phyloP scores from a whole-genome alignment of 2,329 filamentous ascomycete species.

The Pyrenochaeta sp. region DNA sequence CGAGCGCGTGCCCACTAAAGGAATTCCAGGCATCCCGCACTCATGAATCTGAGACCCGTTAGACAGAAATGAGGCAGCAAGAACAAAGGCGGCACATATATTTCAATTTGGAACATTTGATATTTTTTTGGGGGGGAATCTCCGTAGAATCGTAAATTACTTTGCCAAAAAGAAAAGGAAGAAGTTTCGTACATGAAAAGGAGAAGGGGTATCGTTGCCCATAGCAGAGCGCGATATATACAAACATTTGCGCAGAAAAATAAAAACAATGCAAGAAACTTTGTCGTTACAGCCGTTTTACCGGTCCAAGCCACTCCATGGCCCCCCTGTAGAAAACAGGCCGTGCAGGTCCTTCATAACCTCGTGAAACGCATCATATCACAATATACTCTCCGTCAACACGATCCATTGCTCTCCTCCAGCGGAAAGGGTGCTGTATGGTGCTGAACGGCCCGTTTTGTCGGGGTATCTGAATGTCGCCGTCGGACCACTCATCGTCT shows the following conservation, averaged over 20 bases:
- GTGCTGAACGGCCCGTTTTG: conserved; percentile 33
- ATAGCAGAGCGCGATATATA: conserved; percentile 12
- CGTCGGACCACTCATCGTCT: conserved; percentile 51
- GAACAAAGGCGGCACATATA: no score
- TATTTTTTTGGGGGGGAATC: no score
- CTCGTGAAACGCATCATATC: conserved; percentile 41
- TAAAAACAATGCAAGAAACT: not conserved
- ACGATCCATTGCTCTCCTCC: conserved; percentile 61
- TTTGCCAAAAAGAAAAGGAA: no score
- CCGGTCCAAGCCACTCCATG: not conserved
- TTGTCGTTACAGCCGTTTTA: not conserved
- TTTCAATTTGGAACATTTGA: no score
- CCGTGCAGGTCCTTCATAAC: conserved; percentile 6
- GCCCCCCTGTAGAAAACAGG: not conserved
- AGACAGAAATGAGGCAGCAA: no score
- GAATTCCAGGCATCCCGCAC: no score
- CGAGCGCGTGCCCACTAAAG: no score
- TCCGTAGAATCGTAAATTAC: not conserved
- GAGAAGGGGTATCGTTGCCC: conserved; percentile 6
- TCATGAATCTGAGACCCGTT: no score
- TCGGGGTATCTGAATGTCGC: conserved; percentile 29
- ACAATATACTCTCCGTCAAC: conserved; percentile 62
- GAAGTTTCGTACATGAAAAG: not conserved
- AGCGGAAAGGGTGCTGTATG: conserved; percentile 53
- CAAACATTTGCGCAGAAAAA: conserved; percentile 6